Evolutionary conservation across 345 rosid species (phyloP).

Genomic region (Hypericum perforatum): DNA sequence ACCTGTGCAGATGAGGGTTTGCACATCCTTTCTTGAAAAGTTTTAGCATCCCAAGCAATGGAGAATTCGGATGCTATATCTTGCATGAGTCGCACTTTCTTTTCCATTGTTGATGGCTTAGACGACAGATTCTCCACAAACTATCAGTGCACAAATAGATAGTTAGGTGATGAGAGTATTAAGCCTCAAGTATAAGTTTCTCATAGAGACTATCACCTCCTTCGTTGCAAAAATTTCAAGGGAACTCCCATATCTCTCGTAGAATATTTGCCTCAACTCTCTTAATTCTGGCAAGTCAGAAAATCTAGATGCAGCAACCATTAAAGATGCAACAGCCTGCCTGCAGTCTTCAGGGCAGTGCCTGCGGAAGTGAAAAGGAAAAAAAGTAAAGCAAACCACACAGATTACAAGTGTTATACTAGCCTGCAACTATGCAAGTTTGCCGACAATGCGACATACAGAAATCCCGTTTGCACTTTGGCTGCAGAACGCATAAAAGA

Average conservation of each 20-base stretch:
- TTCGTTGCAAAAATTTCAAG: constrained; percentile 52
- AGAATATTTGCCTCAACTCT: constrained; percentile 73
- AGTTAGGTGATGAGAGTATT: constrained; percentile 11
- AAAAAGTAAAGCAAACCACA: neutral
- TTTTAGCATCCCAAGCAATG: constrained; percentile 64
- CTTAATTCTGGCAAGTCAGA: constrained; percentile 88
- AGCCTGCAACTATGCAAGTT: too few species aligned
- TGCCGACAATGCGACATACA: too few species aligned
- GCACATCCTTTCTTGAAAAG: constrained; percentile 42
- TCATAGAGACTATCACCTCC: constrained; percentile 35
- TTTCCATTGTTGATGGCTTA: constrained; percentile 43
- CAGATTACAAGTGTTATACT: too few species aligned
- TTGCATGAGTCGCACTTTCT: constrained; percentile 62
- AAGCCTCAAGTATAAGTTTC: constrained; percentile 5
- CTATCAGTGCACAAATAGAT: constrained; percentile 26
- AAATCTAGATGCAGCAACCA: constrained; percentile 92
- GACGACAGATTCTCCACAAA: constrained; percentile 53
- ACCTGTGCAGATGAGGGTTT: constrained; percentile 39
- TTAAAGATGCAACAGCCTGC: constrained; percentile 71
- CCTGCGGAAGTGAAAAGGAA: constrained; percentile 27
- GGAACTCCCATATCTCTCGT: constrained; percentile 68
- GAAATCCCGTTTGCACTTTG: too few species aligned
- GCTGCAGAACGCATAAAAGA: too few species aligned
- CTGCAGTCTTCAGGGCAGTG: constrained; percentile 82
- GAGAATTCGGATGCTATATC: constrained; percentile 69